phyloP scores from a whole-genome alignment of 306 rosid species.

The Cyamopsis tetragonoloba region DNA sequence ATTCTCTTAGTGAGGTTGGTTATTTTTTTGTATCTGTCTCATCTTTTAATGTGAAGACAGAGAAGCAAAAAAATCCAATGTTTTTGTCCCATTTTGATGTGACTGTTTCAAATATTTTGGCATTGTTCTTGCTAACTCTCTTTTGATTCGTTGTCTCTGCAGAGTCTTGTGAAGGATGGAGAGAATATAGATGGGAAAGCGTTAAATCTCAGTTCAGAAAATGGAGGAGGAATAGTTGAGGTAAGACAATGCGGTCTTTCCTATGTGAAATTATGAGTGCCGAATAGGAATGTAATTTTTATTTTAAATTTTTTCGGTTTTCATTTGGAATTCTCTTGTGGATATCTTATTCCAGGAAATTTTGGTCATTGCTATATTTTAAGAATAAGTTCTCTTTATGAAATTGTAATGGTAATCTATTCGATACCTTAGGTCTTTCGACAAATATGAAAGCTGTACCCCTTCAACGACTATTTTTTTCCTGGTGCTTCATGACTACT shows the following conservation, averaged over 20 bases:
- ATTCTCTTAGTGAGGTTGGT: background rate
- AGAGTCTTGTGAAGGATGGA: constrained; percentile 14
- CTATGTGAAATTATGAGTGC: background rate
- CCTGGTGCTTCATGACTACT: background rate
- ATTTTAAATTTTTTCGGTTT: background rate
- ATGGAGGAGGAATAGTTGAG: constrained; percentile 23
- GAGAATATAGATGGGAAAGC: constrained; percentile 13
- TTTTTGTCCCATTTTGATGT: background rate
- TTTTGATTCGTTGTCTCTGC: background rate
- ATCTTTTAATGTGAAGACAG: background rate
- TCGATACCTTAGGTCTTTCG: too few species aligned
- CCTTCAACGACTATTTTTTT: too few species aligned
- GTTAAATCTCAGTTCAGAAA: background rate
- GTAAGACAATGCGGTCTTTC: constrained; percentile 12
- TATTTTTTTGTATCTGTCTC: background rate
- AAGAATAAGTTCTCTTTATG: too few species aligned
- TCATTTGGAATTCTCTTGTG: too few species aligned
- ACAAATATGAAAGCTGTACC: too few species aligned
- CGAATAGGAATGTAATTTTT: background rate
- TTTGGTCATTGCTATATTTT: too few species aligned
- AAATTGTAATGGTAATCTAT: too few species aligned
- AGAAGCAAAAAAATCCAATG: background rate
- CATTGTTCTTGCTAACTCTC: background rate
- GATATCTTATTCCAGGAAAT: too few species aligned
- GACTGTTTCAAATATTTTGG: background rate